Evolutionary conservation across 2,329 filamentous ascomycete genomes (phyloP).

Genomic region (Aspergillus chevalieri): DNA sequence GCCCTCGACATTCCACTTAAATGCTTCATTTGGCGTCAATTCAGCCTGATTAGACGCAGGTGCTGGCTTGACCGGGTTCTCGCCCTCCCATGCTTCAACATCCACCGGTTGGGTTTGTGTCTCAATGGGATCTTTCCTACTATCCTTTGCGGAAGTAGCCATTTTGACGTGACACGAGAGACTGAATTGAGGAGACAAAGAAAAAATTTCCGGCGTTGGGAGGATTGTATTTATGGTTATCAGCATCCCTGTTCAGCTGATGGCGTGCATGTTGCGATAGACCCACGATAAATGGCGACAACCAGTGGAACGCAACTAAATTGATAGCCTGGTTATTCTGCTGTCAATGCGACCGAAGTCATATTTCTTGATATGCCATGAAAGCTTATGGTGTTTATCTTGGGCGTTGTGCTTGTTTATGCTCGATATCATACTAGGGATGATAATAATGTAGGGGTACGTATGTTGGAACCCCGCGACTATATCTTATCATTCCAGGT

Average conservation of each 20-base stretch:
- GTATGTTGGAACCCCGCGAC: no score
- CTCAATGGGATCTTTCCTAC: background rate
- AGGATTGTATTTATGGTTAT: background rate
- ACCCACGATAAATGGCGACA: slow-evolving; percentile 1
- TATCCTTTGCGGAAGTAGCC: background rate
- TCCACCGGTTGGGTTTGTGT: background rate
- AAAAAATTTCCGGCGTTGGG: background rate
- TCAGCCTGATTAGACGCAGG: slow-evolving; percentile 21
- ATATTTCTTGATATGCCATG: background rate
- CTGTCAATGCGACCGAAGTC: background rate
- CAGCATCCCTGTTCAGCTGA: background rate
- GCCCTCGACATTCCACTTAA: slow-evolving; percentile 33
- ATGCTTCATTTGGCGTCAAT: slow-evolving; percentile 30
- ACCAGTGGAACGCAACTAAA: background rate
- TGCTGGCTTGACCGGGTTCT: background rate
- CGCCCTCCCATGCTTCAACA: background rate
- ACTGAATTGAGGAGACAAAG: background rate
- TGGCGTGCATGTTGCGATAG: slow-evolving; percentile 1
- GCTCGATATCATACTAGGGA: no score
- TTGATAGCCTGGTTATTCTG: background rate
- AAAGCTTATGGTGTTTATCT: background rate
- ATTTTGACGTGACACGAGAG: background rate
- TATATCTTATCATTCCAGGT: no score
- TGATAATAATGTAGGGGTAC: no score
- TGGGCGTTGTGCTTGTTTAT: background rate